Evolutionary conservation across 2,329 filamentous ascomycete species (phyloP).

Genomic region (Dothistroma pini): DNA sequence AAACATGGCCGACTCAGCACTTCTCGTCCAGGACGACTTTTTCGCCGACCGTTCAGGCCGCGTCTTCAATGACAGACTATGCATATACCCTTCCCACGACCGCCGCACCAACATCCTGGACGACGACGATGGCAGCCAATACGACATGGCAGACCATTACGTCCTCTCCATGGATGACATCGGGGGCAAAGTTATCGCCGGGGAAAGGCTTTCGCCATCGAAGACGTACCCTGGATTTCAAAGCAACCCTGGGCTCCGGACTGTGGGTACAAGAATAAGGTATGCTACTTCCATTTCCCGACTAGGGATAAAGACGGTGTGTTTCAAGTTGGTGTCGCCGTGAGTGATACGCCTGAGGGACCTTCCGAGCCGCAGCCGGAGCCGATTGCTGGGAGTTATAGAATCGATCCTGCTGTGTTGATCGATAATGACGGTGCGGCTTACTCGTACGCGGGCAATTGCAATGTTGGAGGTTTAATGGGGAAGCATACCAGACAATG

Average conservation of each 20-base stretch:
- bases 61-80: conserved; percentile 70
- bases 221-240: conserved; percentile 70
- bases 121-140: conserved; percentile 83
- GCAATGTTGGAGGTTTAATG: conserved; percentile 65
- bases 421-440: conserved; percentile 61
- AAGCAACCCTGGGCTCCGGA: conserved; percentile 82
- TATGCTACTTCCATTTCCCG: conserved; percentile 75
- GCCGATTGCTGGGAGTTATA: conserved; percentile 66
- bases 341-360: conserved; percentile 60
- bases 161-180: conserved; percentile 63
- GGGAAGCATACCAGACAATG: conserved; percentile 25
- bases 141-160: conserved; percentile 81
- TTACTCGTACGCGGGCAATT: conserved; percentile 77
- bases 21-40: conserved; percentile 71
- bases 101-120: conserved; percentile 68
- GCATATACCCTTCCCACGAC: conserved; percentile 80
- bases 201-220: conserved; percentile 62
- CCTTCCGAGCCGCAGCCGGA: conserved; percentile 65
- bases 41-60: conserved; percentile 78
- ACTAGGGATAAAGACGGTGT: conserved; percentile 65
- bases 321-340: conserved; percentile 73
- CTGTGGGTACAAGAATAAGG: conserved; percentile 63
- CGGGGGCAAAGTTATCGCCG: conserved; percentile 62
- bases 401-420: conserved; percentile 72
- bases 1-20: conserved; percentile 42